These are phyloP conservation scores for Castanea mollissima DNA, from an alignment of 306 rosid species.

Conservation along the genomic window DNA sequence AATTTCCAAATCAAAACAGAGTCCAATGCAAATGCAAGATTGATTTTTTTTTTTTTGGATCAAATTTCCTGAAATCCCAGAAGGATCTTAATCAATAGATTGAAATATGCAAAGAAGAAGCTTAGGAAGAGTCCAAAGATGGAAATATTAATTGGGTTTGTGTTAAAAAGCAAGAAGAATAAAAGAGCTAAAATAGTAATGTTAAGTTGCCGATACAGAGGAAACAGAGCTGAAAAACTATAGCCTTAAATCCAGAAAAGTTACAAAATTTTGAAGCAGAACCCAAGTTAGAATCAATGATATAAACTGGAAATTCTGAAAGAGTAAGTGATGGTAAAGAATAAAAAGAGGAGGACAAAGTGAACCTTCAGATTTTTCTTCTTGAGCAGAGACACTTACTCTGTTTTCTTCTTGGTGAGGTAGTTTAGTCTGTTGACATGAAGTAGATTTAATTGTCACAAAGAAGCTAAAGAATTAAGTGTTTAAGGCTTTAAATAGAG, in stretches of 20 bases:
- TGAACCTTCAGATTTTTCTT: neutral
- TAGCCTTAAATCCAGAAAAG: neutral
- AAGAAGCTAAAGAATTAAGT: neutral
- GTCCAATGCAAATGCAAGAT: neutral
- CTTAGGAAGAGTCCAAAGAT: neutral
- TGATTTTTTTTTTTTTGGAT: neutral
- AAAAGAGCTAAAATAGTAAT: neutral
- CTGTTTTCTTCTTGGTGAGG: slow-evolving; percentile 30
- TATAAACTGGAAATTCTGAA: neutral
- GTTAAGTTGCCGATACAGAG: neutral
- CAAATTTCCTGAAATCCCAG: neutral
- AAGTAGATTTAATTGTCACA: neutral
- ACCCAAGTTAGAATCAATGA: neutral
- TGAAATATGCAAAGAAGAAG: neutral
- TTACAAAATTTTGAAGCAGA: neutral
- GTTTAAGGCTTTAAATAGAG: slow-evolving; percentile 11
- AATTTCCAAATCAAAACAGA: neutral
- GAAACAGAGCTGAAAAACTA: neutral
- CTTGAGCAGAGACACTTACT: neutral
- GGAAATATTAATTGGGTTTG: neutral
- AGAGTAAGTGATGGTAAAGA: neutral
- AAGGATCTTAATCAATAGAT: neutral
- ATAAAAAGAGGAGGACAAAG: neutral
- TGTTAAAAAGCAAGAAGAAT: neutral
- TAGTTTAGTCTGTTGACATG: slow-evolving; percentile 39